phyloP scores from a whole-genome alignment of 1,284 basidiomycete species.

The Ceratobasidium sp. region DNA sequence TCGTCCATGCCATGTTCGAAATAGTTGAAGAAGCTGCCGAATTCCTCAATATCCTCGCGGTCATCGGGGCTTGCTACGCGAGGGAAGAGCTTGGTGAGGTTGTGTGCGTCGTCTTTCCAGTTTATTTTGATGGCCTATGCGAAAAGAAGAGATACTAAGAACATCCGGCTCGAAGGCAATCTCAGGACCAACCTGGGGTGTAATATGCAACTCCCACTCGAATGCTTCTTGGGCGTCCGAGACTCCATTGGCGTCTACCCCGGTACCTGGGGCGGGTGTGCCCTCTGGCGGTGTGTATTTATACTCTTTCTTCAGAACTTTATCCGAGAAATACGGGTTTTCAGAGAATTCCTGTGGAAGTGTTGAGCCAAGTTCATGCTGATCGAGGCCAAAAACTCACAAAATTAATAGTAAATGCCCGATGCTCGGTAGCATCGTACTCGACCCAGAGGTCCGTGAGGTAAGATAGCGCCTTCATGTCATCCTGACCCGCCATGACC shows the following conservation, averaged over 20 bases:
- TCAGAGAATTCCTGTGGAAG: conserved; percentile 76
- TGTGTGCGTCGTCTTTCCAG: conserved; percentile 85
- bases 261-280: conserved; percentile 63
- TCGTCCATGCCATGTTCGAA: conserved; percentile 77
- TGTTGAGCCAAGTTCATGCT: not conserved
- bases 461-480: conserved; percentile 78
- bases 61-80: conserved; percentile 67
- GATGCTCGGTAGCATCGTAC: conserved; percentile 72
- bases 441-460: conserved; percentile 82
- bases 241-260: conserved; percentile 76
- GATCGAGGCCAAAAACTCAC: conserved; percentile 63
- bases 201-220: conserved; percentile 78
- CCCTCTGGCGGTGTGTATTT: conserved; percentile 70
- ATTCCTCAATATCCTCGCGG: conserved; percentile 59
- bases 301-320: conserved; percentile 81
- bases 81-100: conserved; percentile 82
- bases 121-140: conserved; percentile 72
- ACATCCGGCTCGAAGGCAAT: conserved; percentile 16
- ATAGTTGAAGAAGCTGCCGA: conserved; percentile 89
- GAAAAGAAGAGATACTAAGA: conserved; percentile 30
- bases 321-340: conserved; percentile 82
- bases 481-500: conserved; percentile 57
- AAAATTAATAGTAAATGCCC: conserved; percentile 83
- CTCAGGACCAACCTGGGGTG: conserved; percentile 66
- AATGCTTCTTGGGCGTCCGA: conserved; percentile 81